Evolutionary conservation across 2,329 filamentous ascomycete genomes (phyloP).

Genomic region (Tolypocladium tropicale): DNA sequence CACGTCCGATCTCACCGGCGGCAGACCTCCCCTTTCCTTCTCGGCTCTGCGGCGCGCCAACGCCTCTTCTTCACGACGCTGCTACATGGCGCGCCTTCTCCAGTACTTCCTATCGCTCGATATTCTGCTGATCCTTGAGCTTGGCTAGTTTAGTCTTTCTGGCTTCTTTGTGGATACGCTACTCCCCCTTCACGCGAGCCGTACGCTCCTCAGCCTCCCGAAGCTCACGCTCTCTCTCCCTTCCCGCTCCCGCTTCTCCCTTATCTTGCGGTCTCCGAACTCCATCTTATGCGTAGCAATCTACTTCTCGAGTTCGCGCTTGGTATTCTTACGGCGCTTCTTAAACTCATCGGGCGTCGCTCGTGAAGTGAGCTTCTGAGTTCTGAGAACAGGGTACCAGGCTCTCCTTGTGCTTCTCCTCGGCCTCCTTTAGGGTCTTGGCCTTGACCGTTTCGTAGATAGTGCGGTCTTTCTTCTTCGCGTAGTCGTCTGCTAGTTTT

Average conservation of each 20-base stretch:
- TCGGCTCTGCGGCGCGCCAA: conserved; percentile 62
- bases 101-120: conserved; percentile 56
- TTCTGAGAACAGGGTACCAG: conserved; percentile 74
- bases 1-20: conserved; percentile 11
- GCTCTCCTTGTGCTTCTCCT: conserved; percentile 84
- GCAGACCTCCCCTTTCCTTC: conserved; percentile 37
- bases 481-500: conserved; percentile 80
- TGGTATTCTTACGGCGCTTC: conserved; percentile 81
- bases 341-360: conserved; percentile 89
- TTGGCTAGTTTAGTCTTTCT: conserved; percentile 60
- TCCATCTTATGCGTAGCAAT: conserved; percentile 84
- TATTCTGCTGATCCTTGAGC: conserved; percentile 54
- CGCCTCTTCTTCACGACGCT: conserved; percentile 79
- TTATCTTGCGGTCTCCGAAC: conserved; percentile 68
- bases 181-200: conserved; percentile 77
- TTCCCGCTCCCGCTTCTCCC: conserved; percentile 76
- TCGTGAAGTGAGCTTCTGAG: conserved; percentile 78
- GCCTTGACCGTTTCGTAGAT: conserved; percentile 72
- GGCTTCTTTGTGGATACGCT: conserved; percentile 68
- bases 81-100: conserved; percentile 61
- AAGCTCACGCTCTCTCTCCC: conserved; percentile 68
- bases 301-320: conserved; percentile 87
- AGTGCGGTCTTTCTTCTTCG: conserved; percentile 60
- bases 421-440: conserved; percentile 68
- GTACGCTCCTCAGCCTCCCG: conserved; percentile 80